Base-by-base conservation (phyloP, 2,329 filamentous ascomycete genomes). In the Colletotrichum kahawae region DNA sequence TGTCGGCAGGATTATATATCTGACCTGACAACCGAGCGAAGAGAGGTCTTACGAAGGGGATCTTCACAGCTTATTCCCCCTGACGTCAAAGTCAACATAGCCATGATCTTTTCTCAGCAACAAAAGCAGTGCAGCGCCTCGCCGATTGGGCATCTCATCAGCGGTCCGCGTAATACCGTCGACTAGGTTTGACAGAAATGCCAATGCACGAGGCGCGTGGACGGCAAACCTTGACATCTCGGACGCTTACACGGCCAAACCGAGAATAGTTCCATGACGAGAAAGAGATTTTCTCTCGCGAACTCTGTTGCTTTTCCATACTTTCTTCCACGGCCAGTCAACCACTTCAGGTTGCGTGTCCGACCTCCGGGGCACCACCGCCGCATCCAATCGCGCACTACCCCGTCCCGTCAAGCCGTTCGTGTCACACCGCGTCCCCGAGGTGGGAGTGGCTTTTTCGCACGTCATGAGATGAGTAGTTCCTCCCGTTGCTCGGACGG, bases 401-500 rank as follows among this genome's bases (percentile, higher is more conserved):
- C 38, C 38, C 57, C 31, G n/a, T 68, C 38, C 27, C 29, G 31
- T 13, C 36, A 21, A 18, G 14, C n/a, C n/a, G 12, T 21, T 21
- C 36, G 33, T n/a, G 60, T 43, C 69, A 66, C 10, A 66, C 51
- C 38, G 27, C 33, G 14, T 67, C 62, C 13, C 54, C 43, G 43
- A 21, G 43, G n/a, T 48, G 43, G 27, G n/a, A 21, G 68, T 63
- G 43, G 38, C 38, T 2, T 7, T 8, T 7, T 29, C 16, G 24
- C 18, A 14, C n/a, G 54, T 67, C 62, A 75, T 67, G 56, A 51
- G 72, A 75, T 36, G 69, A 75, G 72, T 64, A 33, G 69, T 75
- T 72, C 69, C 36, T 64, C 36, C 34, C 54, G 31, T 48, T 18
- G 43, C 68, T 72, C 69, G 51, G 63, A 63, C 68, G 43, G 43